These are phyloP conservation scores for Mortierella sp. DNA, from an alignment of 371 early-diverging fungal species.

Conservation along the genomic window DNA sequence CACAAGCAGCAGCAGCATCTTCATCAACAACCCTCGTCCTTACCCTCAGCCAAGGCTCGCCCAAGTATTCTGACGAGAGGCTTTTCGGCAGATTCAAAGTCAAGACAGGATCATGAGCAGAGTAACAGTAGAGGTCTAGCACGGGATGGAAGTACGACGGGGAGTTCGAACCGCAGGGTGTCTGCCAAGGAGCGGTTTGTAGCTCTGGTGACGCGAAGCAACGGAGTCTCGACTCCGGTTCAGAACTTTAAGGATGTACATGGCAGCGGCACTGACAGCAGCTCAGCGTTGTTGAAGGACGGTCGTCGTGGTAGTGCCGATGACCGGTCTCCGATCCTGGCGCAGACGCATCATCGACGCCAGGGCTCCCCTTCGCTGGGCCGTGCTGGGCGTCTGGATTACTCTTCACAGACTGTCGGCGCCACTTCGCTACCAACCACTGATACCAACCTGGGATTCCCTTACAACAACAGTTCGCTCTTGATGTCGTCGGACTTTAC, in stretches of 20 bases:
- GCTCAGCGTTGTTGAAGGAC: not conserved
- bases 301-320: constrained; percentile 18
- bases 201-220: constrained; percentile 26
- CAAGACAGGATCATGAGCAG: constrained; percentile 25
- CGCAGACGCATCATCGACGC: constrained; percentile 23
- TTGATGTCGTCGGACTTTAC: constrained; percentile 27
- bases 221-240: constrained; percentile 15
- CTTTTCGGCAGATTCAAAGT: constrained; percentile 41
- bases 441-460: constrained; percentile 41
- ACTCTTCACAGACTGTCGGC: not conserved
- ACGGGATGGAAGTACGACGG: constrained; percentile 10
- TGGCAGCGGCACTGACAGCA: not conserved
- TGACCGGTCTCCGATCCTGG: constrained; percentile 23
- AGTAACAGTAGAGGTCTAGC: not conserved
- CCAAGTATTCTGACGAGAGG: constrained; percentile 38
- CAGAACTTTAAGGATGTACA: not conserved
- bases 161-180: constrained; percentile 20
- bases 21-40: constrained; percentile 14
- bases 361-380: constrained; percentile 30
- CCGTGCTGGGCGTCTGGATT: constrained; percentile 18
- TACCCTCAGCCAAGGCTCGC: constrained; percentile 19
- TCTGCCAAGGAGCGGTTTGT: constrained; percentile 40
- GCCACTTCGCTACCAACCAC: not conserved
- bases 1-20: too few species aligned
- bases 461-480: constrained; percentile 52